Conservation (phyloP, 352 stramenopile species). For the Globisporangium apiculatum region DNA sequence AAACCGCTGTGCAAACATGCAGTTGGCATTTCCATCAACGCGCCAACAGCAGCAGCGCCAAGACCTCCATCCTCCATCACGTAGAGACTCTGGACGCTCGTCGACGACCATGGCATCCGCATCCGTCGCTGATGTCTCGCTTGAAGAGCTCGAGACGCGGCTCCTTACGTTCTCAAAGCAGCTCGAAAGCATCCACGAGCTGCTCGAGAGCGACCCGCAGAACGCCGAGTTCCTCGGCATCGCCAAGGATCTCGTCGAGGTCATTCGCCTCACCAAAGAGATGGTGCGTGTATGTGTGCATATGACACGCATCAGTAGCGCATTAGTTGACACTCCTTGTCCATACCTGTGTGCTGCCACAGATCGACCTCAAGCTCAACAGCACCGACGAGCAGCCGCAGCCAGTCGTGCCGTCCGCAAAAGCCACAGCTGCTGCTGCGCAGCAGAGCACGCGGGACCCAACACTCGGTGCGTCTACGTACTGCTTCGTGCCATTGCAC, state of each 20-base stretch:
- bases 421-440: background rate
- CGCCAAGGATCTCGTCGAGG: conserved; percentile 72
- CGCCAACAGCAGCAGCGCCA: too few relatives aligned
- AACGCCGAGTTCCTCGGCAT: conserved; percentile 75
- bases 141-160: conserved; percentile 70
- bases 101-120: conserved; percentile 11
- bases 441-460: background rate
- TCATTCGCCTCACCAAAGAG: conserved; percentile 82
- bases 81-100: background rate
- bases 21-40: too few relatives aligned
- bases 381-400: background rate
- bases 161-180: conserved; percentile 76
- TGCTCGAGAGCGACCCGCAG: conserved; percentile 59
- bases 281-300: conserved; percentile 30
- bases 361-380: conserved; percentile 23
- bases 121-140: conserved; percentile 23
- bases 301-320: background rate
- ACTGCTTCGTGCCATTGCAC: background rate
- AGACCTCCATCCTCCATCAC: too few relatives aligned
- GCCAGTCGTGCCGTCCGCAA: background rate
- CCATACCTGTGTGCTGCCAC: too few relatives aligned
- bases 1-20: background rate
- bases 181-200: conserved; percentile 74
- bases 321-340: too few relatives aligned
- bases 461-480: conserved; percentile 1